A percentile compares a stretch with the other conserved stretches of the same genome.
These are phyloP conservation scores for Alternaria panax DNA, from an alignment of 2,329 filamentous ascomycete genomes.

Conservation along the genomic window DNA sequence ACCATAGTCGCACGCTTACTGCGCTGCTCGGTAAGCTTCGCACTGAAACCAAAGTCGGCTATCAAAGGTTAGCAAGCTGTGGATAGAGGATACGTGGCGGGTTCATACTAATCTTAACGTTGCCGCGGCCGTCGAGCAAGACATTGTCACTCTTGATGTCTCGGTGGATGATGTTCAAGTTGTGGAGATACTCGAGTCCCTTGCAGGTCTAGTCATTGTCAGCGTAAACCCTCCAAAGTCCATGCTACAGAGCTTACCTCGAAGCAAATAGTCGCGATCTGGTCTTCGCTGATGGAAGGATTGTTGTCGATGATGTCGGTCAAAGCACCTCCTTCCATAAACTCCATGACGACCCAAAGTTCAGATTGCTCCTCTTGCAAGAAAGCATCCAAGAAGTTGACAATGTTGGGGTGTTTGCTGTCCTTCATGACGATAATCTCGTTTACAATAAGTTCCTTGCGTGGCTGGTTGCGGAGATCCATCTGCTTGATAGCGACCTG, in stretches of 20 bases:
- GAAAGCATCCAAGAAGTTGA: slow-evolving; percentile 98
- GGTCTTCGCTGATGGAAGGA: slow-evolving; percentile 88
- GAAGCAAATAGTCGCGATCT: slow-evolving; percentile 95
- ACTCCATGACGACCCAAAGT: slow-evolving; percentile 99
- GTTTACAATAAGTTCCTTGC: slow-evolving; percentile 98
- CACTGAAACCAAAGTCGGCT: slow-evolving; percentile 99
- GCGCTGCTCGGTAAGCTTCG: slow-evolving; percentile 95
- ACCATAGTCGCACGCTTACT: slow-evolving; percentile 99
- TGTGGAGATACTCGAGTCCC: slow-evolving; percentile 91
- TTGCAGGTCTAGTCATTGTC: slow-evolving; percentile 77
- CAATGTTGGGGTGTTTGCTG: slow-evolving; percentile 96
- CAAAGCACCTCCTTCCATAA: slow-evolving; percentile 97
- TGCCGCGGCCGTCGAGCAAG: slow-evolving; percentile 88
- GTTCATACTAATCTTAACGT: slow-evolving; percentile 93
- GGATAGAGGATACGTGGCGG: neutral
- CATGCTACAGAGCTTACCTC: slow-evolving; percentile 69
- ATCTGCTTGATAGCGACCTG: slow-evolving; percentile 99
- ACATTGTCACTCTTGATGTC: slow-evolving; percentile 99
- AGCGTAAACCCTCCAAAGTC: slow-evolving; percentile 25
- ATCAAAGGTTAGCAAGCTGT: slow-evolving; percentile 18
- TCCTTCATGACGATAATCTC: slow-evolving; percentile 99
- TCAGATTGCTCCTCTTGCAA: slow-evolving; percentile 92
- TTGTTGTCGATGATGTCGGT: slow-evolving; percentile 99
- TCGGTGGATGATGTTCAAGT: slow-evolving; percentile 96
- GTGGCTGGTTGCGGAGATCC: slow-evolving; percentile 95